Conservation (phyloP, 495 filamentous ascomycete species). For the Lichenothelia convexa region DNA sequence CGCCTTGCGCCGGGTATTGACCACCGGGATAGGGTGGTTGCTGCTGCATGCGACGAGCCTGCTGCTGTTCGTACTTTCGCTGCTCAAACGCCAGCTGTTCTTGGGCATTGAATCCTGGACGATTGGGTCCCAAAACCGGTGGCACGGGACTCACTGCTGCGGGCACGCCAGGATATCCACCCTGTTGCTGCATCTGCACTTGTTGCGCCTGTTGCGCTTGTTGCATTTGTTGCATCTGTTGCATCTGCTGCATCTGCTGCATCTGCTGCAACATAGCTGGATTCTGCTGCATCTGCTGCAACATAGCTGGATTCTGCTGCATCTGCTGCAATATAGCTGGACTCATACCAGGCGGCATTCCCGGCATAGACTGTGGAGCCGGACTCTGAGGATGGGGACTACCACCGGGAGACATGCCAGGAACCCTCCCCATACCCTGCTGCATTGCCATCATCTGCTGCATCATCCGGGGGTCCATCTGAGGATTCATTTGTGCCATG, state of each 20-base stretch:
- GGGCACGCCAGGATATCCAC: conserved; percentile 4
- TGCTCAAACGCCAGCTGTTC: conserved; percentile 74
- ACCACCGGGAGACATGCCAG: conserved; percentile 13
- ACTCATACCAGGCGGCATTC: conserved; percentile 12
- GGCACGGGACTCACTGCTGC: conserved; percentile 1
- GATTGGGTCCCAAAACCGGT: conserved; percentile 16
- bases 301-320: conserved; percentile 36
- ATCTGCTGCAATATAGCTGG: conserved; percentile 48
- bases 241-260: conserved; percentile 29
- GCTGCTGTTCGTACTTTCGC: conserved; percentile 69
- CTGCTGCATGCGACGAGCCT: conserved; percentile 27
- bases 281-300: conserved; percentile 71
- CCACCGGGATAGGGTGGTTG: conserved; percentile 11
- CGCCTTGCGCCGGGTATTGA: conserved; percentile 23
- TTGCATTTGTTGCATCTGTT: conserved; percentile 19
- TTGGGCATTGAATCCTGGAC: conserved; percentile 36
- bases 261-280: conserved; percentile 68
- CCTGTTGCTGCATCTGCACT: conserved; percentile 7
- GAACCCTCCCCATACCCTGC: conserved; percentile 7
- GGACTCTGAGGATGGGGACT: conserved; percentile 30
- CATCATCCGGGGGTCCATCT: conserved; percentile 48
- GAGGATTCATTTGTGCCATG: conserved; percentile 36
- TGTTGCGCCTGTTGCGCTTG: conserved; percentile 11
- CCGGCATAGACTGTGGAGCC: conserved; percentile 21
- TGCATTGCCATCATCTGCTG: conserved; percentile 32